Evolutionary conservation across 164 flowering plant genomes (phyloP), one percentile per base, ranked within the genome.

Genomic region (Amborella trichopoda): DNA sequence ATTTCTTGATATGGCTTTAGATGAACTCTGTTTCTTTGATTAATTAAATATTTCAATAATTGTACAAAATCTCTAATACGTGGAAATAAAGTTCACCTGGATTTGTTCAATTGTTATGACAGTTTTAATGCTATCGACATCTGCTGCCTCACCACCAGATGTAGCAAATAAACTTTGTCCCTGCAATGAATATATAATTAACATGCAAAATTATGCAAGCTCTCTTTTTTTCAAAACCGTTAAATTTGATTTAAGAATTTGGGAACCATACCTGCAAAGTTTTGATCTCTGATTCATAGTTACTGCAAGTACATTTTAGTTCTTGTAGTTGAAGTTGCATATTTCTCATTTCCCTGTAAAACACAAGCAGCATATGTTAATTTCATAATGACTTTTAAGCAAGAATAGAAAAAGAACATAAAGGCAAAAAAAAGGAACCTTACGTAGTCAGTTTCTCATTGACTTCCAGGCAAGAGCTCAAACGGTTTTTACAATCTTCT

Each of bases 401-500:
- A n/a, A n/a, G n/a, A n/a, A n/a, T n/a, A n/a, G n/a, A n/a, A n/a
- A n/a, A n/a, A n/a, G n/a, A n/a, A n/a, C n/a, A n/a, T n/a, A n/a
- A n/a, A n/a, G n/a, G n/a, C n/a, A n/a, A 37, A 18, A 1, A 10
- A 44, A 25, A 43, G 21, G 44, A 18, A 11, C 27, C 45, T 59
- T 34, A 90, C 98, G 89, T 71, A 9, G 71, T 64, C 20, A 91
- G 78, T 56, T 76, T 83, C 55, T 62, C 70, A 64, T 91, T 91
- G 5, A 66, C 69, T 46, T 81, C 80, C 48, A 81, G 54, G 59
- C 89, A 81, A 68, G 75, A 62, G 18, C 62, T 63, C 26, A 91
- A 69, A 50, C 72, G 75, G 28, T 28, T 49, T 59, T 71, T 74
- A 69, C 93, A 79, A 24, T 70, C 70, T 42, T 72, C 83, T 44